phyloP scores from a whole-genome alignment of 805 yeast genomes.

The Nakazawaea sp. region DNA sequence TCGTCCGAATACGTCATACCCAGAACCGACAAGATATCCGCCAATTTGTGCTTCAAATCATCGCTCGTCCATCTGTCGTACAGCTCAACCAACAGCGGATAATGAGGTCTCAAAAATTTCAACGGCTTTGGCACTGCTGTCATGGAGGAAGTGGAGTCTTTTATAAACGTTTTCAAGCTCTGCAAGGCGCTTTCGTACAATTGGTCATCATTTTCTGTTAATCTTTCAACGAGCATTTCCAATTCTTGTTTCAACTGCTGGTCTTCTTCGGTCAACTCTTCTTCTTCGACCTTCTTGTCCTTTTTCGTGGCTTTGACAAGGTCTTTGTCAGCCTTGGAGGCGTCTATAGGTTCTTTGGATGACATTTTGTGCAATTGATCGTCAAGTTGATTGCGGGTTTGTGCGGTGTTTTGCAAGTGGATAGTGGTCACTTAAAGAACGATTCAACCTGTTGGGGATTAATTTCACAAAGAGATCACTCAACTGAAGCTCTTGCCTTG shows the following conservation, averaged over 20 bases:
- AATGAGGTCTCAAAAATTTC: constrained; percentile 88
- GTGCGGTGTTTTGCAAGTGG: not conserved
- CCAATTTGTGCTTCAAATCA: constrained; percentile 48
- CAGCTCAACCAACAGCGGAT: constrained; percentile 55
- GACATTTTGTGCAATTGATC: not conserved
- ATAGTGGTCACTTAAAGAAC: no score
- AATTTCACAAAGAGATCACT: no score
- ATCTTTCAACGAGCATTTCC: constrained; percentile 78
- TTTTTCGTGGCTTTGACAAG: constrained; percentile 11
- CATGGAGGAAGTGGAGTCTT: constrained; percentile 95
- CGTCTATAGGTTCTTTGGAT: constrained; percentile 8
- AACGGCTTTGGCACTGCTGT: constrained; percentile 99
- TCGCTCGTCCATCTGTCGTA: constrained; percentile 61
- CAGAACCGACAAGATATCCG: constrained; percentile 86
- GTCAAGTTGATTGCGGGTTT: not conserved
- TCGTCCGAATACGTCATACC: constrained; percentile 91
- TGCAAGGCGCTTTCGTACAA: constrained; percentile 58
- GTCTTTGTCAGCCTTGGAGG: constrained; percentile 7
- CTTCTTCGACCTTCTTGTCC: constrained; percentile 42
- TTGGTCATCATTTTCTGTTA: constrained; percentile 45
- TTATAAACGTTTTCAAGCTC: constrained; percentile 68
- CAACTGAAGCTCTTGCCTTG: no score
- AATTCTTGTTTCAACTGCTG: constrained; percentile 79
- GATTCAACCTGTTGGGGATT: no score
- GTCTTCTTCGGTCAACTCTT: constrained; percentile 91